A percentile compares a stretch with the other conserved stretches of the same genome.
phyloP scores from a whole-genome alignment of 2,329 filamentous ascomycete genomes.

The Fusarium citri region DNA sequence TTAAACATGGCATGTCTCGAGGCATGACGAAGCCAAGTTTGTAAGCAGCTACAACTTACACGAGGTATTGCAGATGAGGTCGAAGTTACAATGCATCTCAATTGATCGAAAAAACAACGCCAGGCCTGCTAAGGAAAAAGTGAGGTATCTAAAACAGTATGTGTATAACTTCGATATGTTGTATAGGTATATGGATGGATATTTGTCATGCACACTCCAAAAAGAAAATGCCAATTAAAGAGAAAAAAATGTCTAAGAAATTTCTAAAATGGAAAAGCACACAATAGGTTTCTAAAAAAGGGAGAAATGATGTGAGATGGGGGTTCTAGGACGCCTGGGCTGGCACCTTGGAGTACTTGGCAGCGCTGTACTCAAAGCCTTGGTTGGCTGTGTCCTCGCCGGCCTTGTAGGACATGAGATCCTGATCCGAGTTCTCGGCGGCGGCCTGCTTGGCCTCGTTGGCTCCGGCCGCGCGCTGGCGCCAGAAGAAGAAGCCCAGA shows the following conservation, averaged over 20 bases:
- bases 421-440: slow-evolving; percentile 63
- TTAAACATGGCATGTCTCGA: background rate
- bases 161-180: slow-evolving; percentile 15
- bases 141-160: slow-evolving; percentile 19
- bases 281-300: background rate
- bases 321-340: slow-evolving; percentile 21
- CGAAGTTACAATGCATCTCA: background rate
- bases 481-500: slow-evolving; percentile 65
- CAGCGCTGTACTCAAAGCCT: slow-evolving; percentile 45
- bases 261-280: background rate
- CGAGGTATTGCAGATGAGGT: background rate
- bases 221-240: slow-evolving; percentile 30
- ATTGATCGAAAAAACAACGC: slow-evolving; percentile 37
- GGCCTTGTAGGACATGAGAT: slow-evolving; percentile 62
- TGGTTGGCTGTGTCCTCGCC: slow-evolving; percentile 43
- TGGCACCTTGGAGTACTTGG: slow-evolving; percentile 26
- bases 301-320: background rate
- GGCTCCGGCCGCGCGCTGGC: slow-evolving; percentile 64
- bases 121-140: slow-evolving; percentile 27
- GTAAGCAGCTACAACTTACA: background rate
- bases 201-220: slow-evolving; percentile 10
- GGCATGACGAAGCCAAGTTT: background rate
- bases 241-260: slow-evolving; percentile 6
- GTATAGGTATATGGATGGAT: slow-evolving; percentile 12
- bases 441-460: slow-evolving; percentile 62